These are phyloP conservation scores for Kuraishia molischiana DNA, from an alignment of 805 yeast genomes.

Conservation along the genomic window DNA sequence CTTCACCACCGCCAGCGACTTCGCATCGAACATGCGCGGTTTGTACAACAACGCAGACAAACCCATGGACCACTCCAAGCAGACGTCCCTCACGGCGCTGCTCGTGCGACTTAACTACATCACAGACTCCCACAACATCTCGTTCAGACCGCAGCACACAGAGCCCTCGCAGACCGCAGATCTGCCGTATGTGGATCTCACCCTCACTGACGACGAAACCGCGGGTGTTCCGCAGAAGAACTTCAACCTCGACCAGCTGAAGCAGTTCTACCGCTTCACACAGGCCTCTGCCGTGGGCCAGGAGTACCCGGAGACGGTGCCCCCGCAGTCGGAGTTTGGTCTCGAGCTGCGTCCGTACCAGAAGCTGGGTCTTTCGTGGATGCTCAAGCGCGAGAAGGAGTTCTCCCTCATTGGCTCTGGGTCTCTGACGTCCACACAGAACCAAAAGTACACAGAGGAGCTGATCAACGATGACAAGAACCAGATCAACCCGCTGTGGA, in stretches of 20 bases:
- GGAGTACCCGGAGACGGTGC: conserved; percentile 46
- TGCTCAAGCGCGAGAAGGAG: conserved; percentile 72
- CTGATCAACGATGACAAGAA: conserved; percentile 33
- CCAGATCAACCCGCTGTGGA: conserved; percentile 80
- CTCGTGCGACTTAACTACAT: conserved; percentile 40
- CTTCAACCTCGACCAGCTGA: conserved; percentile 60
- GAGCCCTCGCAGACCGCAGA: conserved; percentile 6
- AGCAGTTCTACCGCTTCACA: conserved; percentile 63
- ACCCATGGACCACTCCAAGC: conserved; percentile 22
- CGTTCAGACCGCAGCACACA: conserved; percentile 8
- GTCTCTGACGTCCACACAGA: conserved; percentile 14
- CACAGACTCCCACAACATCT: conserved; percentile 9
- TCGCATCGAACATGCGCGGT: not conserved
- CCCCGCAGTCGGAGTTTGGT: conserved; percentile 38
- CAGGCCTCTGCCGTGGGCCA: conserved; percentile 22
- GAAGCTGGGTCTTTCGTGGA: conserved; percentile 80
- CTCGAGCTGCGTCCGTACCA: conserved; percentile 68
- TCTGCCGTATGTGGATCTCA: conserved; percentile 9
- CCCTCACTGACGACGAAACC: conserved; percentile 2
- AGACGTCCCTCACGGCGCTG: conserved; percentile 41
- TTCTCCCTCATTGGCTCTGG: conserved; percentile 28
- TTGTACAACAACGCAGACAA: not conserved
- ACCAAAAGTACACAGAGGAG: conserved; percentile 10
- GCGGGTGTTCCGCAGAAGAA: conserved; percentile 18
- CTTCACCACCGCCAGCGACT: not conserved